Conservation (phyloP, 2,329 filamentous ascomycete genomes). For the Nemania sp. region DNA sequence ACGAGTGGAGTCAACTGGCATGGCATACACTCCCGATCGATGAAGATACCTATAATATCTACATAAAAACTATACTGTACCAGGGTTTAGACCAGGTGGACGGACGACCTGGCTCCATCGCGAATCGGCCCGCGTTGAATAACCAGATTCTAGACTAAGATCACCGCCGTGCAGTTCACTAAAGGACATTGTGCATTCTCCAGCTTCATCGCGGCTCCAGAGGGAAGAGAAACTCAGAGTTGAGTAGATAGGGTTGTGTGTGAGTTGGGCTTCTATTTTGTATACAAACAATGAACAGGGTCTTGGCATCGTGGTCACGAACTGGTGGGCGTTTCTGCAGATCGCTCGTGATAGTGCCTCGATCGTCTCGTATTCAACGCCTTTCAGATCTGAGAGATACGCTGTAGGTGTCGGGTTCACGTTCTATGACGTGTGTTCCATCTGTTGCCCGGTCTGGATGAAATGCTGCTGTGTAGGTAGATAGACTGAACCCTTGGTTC, state of each 20-base stretch:
- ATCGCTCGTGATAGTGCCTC: conserved; percentile 29
- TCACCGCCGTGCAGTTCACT: conserved; percentile 7
- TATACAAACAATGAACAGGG: conserved; percentile 4
- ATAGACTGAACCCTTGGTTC: too few species aligned
- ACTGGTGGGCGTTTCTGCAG: conserved; percentile 29
- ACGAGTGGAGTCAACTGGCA: conserved; percentile 44
- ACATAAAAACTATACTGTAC: conserved; percentile 6
- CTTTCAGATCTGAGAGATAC: not conserved
- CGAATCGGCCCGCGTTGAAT: conserved; percentile 34
- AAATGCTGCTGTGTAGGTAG: not conserved
- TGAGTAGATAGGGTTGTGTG: conserved; percentile 11
- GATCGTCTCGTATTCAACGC: conserved; percentile 21
- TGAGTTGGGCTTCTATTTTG: not conserved
- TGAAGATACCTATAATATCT: conserved; percentile 15
- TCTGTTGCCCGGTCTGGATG: not conserved
- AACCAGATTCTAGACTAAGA: conserved; percentile 1
- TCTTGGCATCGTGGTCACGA: conserved; percentile 32
- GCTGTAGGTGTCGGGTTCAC: not conserved
- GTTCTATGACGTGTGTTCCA: not conserved
- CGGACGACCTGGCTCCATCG: conserved; percentile 24
- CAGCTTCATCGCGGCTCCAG: conserved; percentile 7
- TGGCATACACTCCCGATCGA: conserved; percentile 35
- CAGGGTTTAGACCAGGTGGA: conserved; percentile 20
- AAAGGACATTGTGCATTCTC: not conserved
- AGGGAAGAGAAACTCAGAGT: conserved; percentile 1